Base-by-base conservation (phyloP, 768 basidiomycete genomes). In the Austroboletus eburneus region DNA sequence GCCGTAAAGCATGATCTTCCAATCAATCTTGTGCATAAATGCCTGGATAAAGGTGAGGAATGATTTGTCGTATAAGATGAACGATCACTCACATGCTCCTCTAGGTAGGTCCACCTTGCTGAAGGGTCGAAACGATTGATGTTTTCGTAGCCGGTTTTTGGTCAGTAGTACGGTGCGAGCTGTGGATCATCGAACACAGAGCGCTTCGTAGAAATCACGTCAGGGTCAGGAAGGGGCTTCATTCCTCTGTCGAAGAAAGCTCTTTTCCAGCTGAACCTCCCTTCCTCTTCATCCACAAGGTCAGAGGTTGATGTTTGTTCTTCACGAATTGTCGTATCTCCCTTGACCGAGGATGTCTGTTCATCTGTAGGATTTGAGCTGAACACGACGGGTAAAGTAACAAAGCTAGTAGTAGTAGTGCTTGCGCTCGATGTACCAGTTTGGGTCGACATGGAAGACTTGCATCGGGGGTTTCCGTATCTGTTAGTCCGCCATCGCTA, bases 1-100 rank as follows among this genome's bases (percentile, higher is more conserved):
- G 77, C 75, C 70, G 74, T 76, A 27, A 3, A 75, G 43, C 75
- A 83, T 76, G 32, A 84, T 74, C 49, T 72, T 81, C 75, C 77
- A 80, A 53, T 85, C 81, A 21, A 80, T 69, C 53, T 78, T 80
- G 36, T 79, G 67, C 21, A 80, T 56, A 9, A 80, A 57, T 12
- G 66, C 69, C 75, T 80, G 14, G 20, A 3, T n/a, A 32, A 32
- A 13, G 5, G 20, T 13, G 12, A 48, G 24, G 8, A 14, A 16
- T n/a, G n/a, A n/a, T n/a, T n/a, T n/a, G 12, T 13, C 23, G 3
- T 10, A 21, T n/a, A 10, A 43, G 4, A 39, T 9, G 14, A n/a
- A 13, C 4, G 4, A 18, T 20, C 0, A 57, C 66, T 43, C 23
- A 71, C 73, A 57, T 59, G 68, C 56, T 84, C 79, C 57, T 83